Conservation (phyloP, 139 green algal genomes). For the Tetratostichococcus sp. region DNA sequence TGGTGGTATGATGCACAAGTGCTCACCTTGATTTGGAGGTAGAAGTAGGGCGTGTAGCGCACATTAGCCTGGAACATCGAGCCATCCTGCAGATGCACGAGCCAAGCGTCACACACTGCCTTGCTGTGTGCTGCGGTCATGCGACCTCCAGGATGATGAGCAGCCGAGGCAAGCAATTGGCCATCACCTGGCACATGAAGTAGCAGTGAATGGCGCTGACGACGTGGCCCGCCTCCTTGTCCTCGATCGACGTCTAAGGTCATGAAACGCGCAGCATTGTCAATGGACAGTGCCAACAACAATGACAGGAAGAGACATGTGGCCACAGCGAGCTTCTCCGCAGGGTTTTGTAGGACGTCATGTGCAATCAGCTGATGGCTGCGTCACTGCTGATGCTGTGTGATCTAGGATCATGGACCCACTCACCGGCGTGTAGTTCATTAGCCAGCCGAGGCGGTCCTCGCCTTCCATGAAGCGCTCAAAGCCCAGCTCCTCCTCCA, state of each 20-base stretch:
- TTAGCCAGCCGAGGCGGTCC: slow-evolving; percentile 84
- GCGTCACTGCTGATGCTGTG: too few species aligned
- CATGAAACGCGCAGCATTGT: neutral
- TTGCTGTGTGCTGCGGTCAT: too few species aligned
- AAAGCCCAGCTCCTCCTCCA: slow-evolving; percentile 76
- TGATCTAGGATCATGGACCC: too few species aligned
- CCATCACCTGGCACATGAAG: slow-evolving; percentile 85
- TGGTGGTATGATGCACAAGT: too few species aligned
- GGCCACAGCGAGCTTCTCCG: too few species aligned
- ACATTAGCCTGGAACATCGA: slow-evolving; percentile 90
- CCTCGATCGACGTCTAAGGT: slow-evolving; percentile 68
- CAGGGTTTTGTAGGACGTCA: too few species aligned
- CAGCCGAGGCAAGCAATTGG: too few species aligned
- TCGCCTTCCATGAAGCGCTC: slow-evolving; percentile 61
- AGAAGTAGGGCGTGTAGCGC: slow-evolving; percentile 88
- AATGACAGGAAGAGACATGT: too few species aligned
- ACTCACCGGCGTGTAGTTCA: slow-evolving; percentile 83
- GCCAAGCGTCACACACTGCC: neutral
- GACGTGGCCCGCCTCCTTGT: slow-evolving; percentile 72
- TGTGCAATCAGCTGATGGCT: too few species aligned
- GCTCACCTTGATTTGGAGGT: slow-evolving; percentile 68
- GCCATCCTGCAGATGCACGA: slow-evolving; percentile 82
- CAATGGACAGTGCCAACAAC: too few species aligned
- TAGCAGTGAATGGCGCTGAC: slow-evolving; percentile 83
- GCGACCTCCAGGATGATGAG: too few species aligned